Conservation (phyloP, 2,329 filamentous ascomycete genomes). For the Dryadomyces quercus-mongolicae region DNA sequence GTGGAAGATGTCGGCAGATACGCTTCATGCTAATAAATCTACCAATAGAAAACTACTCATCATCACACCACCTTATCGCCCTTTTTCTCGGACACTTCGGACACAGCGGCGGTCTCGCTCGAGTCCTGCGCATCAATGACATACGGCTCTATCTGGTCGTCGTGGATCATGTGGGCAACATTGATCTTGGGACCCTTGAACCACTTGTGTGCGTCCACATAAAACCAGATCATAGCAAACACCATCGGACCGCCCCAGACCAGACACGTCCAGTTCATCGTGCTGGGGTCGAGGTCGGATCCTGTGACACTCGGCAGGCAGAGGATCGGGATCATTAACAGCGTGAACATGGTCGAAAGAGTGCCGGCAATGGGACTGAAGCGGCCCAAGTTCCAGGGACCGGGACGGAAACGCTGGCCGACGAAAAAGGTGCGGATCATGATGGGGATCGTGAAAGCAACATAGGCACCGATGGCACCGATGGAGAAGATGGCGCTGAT, state of each 20-base stretch:
- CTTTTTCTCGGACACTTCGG: constrained; percentile 3
- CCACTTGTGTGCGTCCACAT: constrained; percentile 52
- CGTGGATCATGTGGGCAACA: constrained; percentile 27
- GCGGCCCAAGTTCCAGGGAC: constrained; percentile 56
- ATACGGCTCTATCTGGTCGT: constrained; percentile 3
- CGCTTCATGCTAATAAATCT: neutral
- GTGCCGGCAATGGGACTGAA: constrained; percentile 45
- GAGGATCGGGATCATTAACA: constrained; percentile 56
- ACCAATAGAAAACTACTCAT: neutral
- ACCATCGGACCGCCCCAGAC: constrained; percentile 56
- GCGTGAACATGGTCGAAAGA: constrained; percentile 45
- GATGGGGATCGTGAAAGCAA: constrained; percentile 46
- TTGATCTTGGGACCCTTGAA: constrained; percentile 62
- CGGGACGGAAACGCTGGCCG: constrained; percentile 49
- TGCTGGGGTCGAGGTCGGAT: constrained; percentile 30
- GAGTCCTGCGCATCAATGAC: constrained; percentile 9
- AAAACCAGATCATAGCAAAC: constrained; percentile 47
- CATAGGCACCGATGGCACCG: constrained; percentile 55
- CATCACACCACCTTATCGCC: neutral
- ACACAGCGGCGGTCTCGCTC: neutral
- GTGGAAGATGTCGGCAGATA: too few relatives aligned
- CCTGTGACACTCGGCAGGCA: constrained; percentile 50
- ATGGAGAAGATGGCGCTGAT: constrained; percentile 60
- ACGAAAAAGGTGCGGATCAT: constrained; percentile 48
- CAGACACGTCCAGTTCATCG: constrained; percentile 59